Base-by-base conservation (phyloP, 169 alveolate species). In the Cryptosporidium meleagridis region DNA sequence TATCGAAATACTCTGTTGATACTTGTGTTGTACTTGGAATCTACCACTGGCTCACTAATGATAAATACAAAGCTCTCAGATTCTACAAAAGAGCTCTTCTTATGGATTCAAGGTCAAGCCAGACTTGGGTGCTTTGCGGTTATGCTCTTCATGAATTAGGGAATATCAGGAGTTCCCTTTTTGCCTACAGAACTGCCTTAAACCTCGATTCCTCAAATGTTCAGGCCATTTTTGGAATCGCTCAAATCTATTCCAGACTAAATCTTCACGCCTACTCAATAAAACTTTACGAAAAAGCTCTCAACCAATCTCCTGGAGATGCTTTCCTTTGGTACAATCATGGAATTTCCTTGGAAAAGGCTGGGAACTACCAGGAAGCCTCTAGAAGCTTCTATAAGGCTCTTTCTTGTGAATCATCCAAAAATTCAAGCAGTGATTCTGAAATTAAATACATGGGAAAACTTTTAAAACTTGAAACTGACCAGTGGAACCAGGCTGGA, bases 31-130 rank as follows among this genome's bases (percentile, higher is more conserved):
- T 80, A 6, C 73, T 80, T 23, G 89, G 89, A 16, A 80, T 80
- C 45, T 80, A 80, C 16, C 89, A 80, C 14, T 80, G 89, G 89
- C 70, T 51, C 69, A 65, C 89, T 26, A 80, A 80, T 62, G 89
- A 80, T 33, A 59, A 65, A 21, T 67, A 80, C 68, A 80, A 80
- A 45, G 89, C 89, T 35, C 68, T 80, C 14, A 80, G 75, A 29
- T 80, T 80, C 37, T 80, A 80, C 51, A 80, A 80, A 33, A 80
- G 89, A 62, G 89, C 89, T 14, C 48, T 80, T 23, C 67, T 80
- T 10, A 37, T 80, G 29, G 75, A 80, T 58, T 37, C 31, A 37
- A 59, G 65, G 21, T 80, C 89, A 44, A 80, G 89, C 31, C 23
- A 48, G 7, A 48, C 65, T 23, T 80, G 89, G 89, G 75, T 80